These are phyloP conservation scores for Solanum chacoense DNA, from an alignment of 305 asterid species.

Conservation along the genomic window DNA sequence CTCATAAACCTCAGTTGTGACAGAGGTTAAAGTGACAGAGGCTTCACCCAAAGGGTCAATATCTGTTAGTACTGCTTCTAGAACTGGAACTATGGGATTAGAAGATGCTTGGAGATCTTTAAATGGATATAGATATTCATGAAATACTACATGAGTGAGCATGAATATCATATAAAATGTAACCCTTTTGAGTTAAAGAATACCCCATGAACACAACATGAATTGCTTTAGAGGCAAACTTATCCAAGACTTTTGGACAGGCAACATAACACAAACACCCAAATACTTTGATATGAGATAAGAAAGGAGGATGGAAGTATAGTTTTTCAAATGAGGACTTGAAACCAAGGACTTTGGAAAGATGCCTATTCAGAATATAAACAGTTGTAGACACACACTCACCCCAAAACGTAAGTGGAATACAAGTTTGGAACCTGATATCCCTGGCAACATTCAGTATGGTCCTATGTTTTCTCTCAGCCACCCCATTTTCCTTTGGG, in stretches of 20 bases:
- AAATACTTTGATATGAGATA: neutral
- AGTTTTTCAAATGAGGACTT: neutral
- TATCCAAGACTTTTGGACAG: neutral
- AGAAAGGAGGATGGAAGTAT: neutral
- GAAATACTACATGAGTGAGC: neutral
- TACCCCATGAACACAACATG: neutral
- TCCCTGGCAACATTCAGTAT: neutral
- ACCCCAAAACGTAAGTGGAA: neutral
- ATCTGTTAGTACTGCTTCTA: too few relatives aligned
- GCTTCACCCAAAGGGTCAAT: neutral
- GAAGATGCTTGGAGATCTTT: neutral
- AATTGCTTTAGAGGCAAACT: neutral
- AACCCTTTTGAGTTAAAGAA: neutral
- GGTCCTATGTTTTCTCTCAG: neutral
- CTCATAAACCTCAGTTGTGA: neutral
- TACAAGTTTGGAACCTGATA: neutral
- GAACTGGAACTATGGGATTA: too few relatives aligned
- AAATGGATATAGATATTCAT: too few relatives aligned
- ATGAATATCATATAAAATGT: neutral
- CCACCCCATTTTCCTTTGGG: neutral
- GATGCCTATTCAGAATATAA: too few relatives aligned
- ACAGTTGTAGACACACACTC: neutral
- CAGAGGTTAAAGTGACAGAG: fast-evolving
- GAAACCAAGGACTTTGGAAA: neutral
- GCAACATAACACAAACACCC: neutral